Evolutionary conservation across 768 basidiomycete genomes (phyloP).

Genomic region (Botryobasidium botryosum): DNA sequence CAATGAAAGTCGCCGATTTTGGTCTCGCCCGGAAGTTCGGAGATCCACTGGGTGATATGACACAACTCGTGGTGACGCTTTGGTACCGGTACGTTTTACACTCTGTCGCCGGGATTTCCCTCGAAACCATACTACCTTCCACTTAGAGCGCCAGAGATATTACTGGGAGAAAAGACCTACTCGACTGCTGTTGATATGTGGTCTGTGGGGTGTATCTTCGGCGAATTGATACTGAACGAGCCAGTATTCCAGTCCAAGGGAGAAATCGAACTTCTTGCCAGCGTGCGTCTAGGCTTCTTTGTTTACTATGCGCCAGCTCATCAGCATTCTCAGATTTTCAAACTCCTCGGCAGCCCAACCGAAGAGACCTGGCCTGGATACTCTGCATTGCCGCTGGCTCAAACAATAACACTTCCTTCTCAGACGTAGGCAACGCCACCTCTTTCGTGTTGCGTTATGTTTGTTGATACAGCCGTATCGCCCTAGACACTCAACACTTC

Average conservation of each 20-base stretch:
- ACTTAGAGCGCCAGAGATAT: constrained; percentile 78
- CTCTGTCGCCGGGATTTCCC: constrained; percentile 2
- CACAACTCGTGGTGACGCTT: constrained; percentile 92
- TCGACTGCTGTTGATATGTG: constrained; percentile 95
- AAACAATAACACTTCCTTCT: constrained; percentile 57
- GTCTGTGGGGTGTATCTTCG: constrained; percentile 98
- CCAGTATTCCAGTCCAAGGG: constrained; percentile 96
- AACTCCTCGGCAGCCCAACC: constrained; percentile 86
- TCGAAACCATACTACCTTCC: neutral
- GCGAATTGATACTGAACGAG: constrained; percentile 85
- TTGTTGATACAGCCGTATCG: neutral
- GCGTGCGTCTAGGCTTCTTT: constrained; percentile 25
- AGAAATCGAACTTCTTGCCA: constrained; percentile 79
- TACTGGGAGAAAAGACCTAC: constrained; percentile 84
- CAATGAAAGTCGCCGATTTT: constrained; percentile 97
- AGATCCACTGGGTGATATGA: constrained; percentile 93
- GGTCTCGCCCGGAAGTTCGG: constrained; percentile 91
- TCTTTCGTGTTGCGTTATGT: neutral
- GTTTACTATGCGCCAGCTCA: neutral
- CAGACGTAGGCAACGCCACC: constrained; percentile 45
- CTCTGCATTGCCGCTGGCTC: constrained; percentile 57
- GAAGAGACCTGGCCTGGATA: constrained; percentile 77
- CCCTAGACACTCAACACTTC: constrained; percentile 32
- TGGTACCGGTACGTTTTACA: constrained; percentile 76
- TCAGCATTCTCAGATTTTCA: constrained; percentile 46